These are phyloP conservation scores for Athelia sp. DNA, from an alignment of 1,284 basidiomycete species.

Conservation along the genomic window DNA sequence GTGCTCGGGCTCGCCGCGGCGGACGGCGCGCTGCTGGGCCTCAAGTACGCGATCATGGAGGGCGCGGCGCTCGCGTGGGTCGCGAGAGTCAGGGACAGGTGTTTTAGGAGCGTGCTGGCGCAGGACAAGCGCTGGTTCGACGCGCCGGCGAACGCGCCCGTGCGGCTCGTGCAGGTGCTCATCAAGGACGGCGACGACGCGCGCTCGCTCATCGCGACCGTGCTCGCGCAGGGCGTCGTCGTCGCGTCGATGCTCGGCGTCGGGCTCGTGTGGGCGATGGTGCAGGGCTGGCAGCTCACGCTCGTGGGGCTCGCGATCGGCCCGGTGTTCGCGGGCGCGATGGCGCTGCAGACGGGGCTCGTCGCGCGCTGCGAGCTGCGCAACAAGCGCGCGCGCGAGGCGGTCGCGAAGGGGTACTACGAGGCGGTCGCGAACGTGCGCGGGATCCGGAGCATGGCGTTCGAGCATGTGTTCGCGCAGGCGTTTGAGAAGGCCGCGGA, in stretches of 20 bases:
- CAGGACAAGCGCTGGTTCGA: constrained; percentile 96
- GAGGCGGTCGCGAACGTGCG: constrained; percentile 86
- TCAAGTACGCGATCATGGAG: constrained; percentile 80
- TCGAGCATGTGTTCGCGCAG: constrained; percentile 69
- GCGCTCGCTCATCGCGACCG: constrained; percentile 68
- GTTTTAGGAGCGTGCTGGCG: constrained; percentile 58
- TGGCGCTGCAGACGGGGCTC: constrained; percentile 69
- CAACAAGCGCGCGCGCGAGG: constrained; percentile 84
- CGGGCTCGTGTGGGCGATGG: constrained; percentile 86
- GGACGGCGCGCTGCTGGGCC: constrained; percentile 71
- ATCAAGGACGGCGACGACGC: constrained; percentile 94
- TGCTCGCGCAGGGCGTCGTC: constrained; percentile 70
- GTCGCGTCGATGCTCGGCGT: constrained; percentile 79
- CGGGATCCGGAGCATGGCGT: constrained; percentile 86
- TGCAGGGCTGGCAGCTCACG: constrained; percentile 89
- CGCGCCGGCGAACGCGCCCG: constrained; percentile 54
- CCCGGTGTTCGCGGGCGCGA: constrained; percentile 83
- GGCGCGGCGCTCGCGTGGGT: constrained; percentile 75
- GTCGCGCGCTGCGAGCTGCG: constrained; percentile 69
- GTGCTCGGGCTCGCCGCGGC: constrained; percentile 69
- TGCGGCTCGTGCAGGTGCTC: constrained; percentile 71
- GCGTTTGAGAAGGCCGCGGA: constrained; percentile 65
- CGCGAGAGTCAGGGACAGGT: constrained; percentile 54
- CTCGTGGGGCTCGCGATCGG: constrained; percentile 85
- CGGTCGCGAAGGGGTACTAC: constrained; percentile 83